A percentile compares a stretch with the other conserved stretches of the same genome.
phyloP scores from a whole-genome alignment of 371 early-diverging fungal genomes.

The Circinella umbellata region DNA sequence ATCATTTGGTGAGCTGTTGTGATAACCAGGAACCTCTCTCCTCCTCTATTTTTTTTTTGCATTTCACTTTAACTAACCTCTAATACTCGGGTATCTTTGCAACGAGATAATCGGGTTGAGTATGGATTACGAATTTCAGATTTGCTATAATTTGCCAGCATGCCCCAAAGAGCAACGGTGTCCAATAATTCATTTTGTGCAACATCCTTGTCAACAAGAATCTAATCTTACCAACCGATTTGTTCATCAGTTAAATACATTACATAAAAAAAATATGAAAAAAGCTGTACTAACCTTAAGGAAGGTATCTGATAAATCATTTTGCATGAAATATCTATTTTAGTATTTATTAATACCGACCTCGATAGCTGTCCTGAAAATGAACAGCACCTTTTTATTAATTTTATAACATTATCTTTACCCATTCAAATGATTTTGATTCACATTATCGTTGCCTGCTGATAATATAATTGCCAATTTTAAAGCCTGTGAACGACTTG shows the following conservation, averaged over 20 bases:
- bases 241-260: too few relatives aligned
- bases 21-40: too few relatives aligned
- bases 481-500: constrained; percentile 31
- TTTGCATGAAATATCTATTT: constrained; percentile 55
- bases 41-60: neutral
- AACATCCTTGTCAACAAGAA: constrained; percentile 31
- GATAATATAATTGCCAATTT: constrained; percentile 49
- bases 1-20: neutral
- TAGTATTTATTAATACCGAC: neutral
- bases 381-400: neutral
- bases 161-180: constrained; percentile 45
- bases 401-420: constrained; percentile 8
- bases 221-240: constrained; percentile 17
- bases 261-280: too few relatives aligned
- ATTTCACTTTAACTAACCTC: neutral
- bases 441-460: constrained; percentile 64
- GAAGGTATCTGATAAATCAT: constrained; percentile 44
- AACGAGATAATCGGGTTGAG: constrained; percentile 31
- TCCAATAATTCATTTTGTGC: constrained; percentile 31
- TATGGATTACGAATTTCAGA: constrained; percentile 58
- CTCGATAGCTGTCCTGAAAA: too few relatives aligned
- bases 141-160: constrained; percentile 64
- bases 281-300: constrained; percentile 31
- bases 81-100: constrained; percentile 34
- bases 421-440: constrained; percentile 62